Conservation (phyloP, 768 basidiomycete species). For the Amanita pseudoporphyria region DNA sequence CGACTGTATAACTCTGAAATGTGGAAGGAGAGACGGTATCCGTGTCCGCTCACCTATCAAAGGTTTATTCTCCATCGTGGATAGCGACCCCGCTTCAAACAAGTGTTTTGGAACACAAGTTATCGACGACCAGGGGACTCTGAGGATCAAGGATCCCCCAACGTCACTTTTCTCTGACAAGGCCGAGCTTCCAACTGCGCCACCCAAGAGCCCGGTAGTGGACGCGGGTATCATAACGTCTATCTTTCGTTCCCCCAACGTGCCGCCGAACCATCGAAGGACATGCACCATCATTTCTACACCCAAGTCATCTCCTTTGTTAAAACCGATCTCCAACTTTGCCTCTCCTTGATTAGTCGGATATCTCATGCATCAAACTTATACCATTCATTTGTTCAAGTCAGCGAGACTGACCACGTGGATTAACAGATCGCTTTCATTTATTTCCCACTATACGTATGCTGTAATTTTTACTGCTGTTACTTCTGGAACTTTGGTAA, state of each 20-base stretch:
- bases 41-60: slow-evolving; percentile 21
- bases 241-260: neutral
- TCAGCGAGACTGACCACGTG: neutral
- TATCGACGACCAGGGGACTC: no score
- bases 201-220: neutral
- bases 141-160: neutral
- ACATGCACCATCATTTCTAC: neutral
- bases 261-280: neutral
- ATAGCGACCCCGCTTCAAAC: neutral
- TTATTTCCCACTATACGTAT: neutral
- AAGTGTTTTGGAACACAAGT: no score
- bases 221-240: neutral
- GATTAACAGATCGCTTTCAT: neutral
- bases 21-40: slow-evolving; percentile 15
- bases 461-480: no score
- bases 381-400: neutral
- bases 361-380: neutral
- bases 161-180: neutral
- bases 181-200: neutral
- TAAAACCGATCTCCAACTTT: neutral
- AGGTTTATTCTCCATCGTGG: slow-evolving; percentile 15
- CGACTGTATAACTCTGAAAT: neutral
- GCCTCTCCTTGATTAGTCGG: neutral
- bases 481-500: no score
- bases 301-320: neutral